Conservation (phyloP, 1,284 basidiomycete species). For the Pascua guehoae region DNA sequence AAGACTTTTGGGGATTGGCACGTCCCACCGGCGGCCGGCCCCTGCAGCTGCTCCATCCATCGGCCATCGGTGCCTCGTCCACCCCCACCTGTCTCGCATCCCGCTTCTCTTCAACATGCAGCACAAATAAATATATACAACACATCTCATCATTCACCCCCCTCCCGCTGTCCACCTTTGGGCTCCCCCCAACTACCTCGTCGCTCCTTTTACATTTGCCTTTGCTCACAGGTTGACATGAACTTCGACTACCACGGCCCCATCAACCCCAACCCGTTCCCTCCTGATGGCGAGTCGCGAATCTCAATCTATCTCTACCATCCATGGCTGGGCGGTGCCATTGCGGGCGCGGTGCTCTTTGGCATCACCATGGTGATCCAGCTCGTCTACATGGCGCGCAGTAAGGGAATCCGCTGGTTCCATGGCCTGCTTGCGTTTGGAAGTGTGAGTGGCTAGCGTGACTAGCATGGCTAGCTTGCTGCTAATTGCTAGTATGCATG, state of each 20-base stretch:
- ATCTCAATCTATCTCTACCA: slow-evolving; percentile 48
- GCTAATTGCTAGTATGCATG: not conserved
- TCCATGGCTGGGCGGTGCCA: slow-evolving; percentile 37
- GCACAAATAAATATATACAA: too few relatives aligned
- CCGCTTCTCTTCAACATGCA: too few relatives aligned
- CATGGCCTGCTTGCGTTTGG: slow-evolving; percentile 25
- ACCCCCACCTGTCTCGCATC: too few relatives aligned
- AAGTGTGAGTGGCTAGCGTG: slow-evolving; percentile 19
- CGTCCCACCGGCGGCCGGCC: too few relatives aligned
- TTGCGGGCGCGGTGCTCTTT: slow-evolving; percentile 39
- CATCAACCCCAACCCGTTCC: slow-evolving; percentile 32
- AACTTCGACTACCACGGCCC: slow-evolving; percentile 32
- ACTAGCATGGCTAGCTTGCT: not conserved
- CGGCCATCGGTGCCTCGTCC: too few relatives aligned
- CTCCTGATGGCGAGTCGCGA: slow-evolving; percentile 30
- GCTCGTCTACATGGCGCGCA: slow-evolving; percentile 22
- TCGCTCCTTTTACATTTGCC: too few relatives aligned
- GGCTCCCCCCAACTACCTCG: too few relatives aligned
- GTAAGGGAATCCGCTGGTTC: slow-evolving; percentile 23
- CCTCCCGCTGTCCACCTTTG: too few relatives aligned
- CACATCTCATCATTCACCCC: too few relatives aligned
- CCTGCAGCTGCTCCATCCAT: too few relatives aligned
- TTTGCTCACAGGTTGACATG: too few relatives aligned
- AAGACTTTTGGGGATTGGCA: too few relatives aligned
- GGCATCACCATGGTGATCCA: slow-evolving; percentile 34